These are phyloP conservation scores for Aurantiochytrium sp. DNA, from an alignment of 108 stramenopile species.

Conservation along the genomic window DNA sequence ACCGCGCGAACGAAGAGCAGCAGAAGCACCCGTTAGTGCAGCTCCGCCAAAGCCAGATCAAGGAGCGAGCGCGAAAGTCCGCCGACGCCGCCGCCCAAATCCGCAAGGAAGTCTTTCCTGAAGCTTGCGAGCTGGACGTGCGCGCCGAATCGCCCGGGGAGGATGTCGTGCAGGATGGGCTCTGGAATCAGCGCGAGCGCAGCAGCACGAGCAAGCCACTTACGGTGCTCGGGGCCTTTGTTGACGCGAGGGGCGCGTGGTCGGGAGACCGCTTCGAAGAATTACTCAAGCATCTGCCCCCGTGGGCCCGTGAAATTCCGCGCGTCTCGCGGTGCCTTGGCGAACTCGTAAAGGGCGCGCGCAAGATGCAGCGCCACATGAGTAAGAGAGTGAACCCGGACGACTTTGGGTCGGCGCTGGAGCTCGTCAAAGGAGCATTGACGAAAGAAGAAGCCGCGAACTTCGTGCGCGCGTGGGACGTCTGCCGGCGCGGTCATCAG, in stretches of 20 bases:
- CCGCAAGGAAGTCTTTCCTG: neutral
- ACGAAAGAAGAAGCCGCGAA: neutral
- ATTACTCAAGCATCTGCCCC: neutral
- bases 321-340: neutral
- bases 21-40: neutral
- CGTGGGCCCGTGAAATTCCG: slow-evolving; percentile 8
- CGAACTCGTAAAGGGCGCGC: neutral
- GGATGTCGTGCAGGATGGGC: neutral
- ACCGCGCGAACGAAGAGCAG: neutral
- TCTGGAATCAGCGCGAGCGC: neutral
- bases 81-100: neutral
- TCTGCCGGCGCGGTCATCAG: slow-evolving; percentile 17
- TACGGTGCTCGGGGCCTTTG: neutral
- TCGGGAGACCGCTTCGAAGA: slow-evolving; percentile 11
- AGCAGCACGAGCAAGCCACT: neutral
- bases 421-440: neutral
- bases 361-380: neutral
- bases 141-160: neutral
- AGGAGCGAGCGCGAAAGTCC: neutral
- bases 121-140: slow-evolving; percentile 6
- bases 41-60: neutral
- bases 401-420: neutral
- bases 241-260: neutral
- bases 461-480: neutral
- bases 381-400: neutral